Conservation (phyloP, 2,329 filamentous ascomycete species). For the Chaetomium strumarium region DNA sequence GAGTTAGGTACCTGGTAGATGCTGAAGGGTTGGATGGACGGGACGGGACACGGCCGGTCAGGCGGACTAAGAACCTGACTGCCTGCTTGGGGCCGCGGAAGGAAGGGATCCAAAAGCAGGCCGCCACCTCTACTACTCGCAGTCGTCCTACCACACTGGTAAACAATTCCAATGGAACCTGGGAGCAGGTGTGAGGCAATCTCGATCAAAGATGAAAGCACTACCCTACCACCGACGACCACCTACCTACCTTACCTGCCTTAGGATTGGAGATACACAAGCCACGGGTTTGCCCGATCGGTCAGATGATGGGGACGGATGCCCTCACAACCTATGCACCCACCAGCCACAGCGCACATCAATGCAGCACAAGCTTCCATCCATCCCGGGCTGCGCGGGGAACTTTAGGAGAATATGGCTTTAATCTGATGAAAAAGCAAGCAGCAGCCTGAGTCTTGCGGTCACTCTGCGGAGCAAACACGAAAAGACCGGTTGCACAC, state of each 20-base stretch:
- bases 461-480: too few relatives aligned
- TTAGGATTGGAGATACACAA: constrained; percentile 8
- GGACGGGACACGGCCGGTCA: constrained; percentile 2
- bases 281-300: constrained; percentile 11
- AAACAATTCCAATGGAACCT: too few relatives aligned
- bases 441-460: too few relatives aligned
- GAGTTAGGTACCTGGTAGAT: neutral
- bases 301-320: constrained; percentile 2
- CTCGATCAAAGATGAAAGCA: constrained; percentile 14
- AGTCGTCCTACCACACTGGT: too few relatives aligned
- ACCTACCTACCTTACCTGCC: neutral
- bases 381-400: too few relatives aligned
- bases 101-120: neutral
- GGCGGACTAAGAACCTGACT: neutral
- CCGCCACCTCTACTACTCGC: neutral
- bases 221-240: neutral
- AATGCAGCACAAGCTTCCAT: neutral
- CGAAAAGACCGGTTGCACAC: too few relatives aligned
- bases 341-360: constrained; percentile 1
- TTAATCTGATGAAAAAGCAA: too few relatives aligned
- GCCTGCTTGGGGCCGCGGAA: too few relatives aligned
- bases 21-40: neutral
- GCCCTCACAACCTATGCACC: neutral
- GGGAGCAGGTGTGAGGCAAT: neutral
- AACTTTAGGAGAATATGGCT: too few relatives aligned